Evolutionary conservation across 768 basidiomycete genomes (phyloP).

Genomic region (Phaeotremella skinneri): DNA sequence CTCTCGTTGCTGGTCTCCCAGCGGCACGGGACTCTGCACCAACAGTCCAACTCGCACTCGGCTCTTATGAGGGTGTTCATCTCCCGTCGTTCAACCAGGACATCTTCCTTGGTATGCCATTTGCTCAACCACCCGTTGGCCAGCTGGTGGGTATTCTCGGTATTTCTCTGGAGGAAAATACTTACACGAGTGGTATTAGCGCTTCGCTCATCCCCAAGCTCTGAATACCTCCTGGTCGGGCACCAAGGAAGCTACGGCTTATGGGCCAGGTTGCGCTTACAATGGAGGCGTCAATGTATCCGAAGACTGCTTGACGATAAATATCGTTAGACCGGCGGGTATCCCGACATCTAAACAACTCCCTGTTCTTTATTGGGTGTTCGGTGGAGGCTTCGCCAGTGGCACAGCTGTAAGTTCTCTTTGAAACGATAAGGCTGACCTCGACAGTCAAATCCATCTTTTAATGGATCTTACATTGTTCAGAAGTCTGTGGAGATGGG

Average conservation of each 20-base stretch:
- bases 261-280: not conserved
- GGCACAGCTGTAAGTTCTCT: not conserved
- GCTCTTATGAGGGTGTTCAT: not conserved
- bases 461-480: slow-evolving; percentile 1
- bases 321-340: not conserved
- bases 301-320: not conserved
- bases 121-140: slow-evolving; percentile 16
- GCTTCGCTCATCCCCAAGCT: not conserved
- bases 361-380: not conserved
- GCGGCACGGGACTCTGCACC: not conserved
- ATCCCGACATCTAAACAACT: not conserved
- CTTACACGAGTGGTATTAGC: not conserved
- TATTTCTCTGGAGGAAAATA: not conserved
- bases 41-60: not conserved
- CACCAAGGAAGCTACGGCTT: not conserved
- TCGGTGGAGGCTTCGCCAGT: not conserved
- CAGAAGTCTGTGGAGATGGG: not conserved
- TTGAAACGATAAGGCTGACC: not conserved
- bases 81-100: slow-evolving; percentile 14
- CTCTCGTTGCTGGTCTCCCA: not conserved
- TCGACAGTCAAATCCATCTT: not conserved
- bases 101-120: slow-evolving; percentile 25
- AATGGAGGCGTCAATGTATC: not conserved
- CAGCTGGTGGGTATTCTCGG: not conserved
- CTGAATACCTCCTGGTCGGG: not conserved